Conservation (phyloP, 2,329 filamentous ascomycete genomes). For the Atkinsonella hypoxylon region DNA sequence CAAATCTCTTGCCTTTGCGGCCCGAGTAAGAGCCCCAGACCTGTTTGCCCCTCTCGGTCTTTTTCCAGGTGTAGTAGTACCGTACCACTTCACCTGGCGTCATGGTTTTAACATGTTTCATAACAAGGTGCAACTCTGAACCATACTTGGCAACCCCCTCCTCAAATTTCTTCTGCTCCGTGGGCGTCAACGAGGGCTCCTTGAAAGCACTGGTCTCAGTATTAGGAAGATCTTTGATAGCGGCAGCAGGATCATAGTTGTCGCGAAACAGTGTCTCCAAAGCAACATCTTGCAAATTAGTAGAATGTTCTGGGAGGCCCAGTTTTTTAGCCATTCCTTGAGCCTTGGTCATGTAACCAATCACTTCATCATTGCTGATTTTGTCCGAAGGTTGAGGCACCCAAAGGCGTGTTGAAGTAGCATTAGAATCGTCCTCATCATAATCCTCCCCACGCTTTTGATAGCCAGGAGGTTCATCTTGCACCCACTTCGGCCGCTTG, state of each 20-base stretch:
- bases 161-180: constrained; percentile 83
- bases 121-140: constrained; percentile 76
- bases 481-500: constrained; percentile 81
- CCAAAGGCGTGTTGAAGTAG: constrained; percentile 67
- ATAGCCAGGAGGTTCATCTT: constrained; percentile 84
- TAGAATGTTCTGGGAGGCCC: constrained; percentile 63
- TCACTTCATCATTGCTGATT: constrained; percentile 45
- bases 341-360: constrained; percentile 64
- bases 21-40: constrained; percentile 85
- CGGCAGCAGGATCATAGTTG: constrained; percentile 58
- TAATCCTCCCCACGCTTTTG: constrained; percentile 71
- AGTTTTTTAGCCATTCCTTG: constrained; percentile 52
- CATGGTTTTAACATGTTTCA: constrained; percentile 74
- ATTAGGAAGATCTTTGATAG: constrained; percentile 57
- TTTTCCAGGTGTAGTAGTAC: constrained; percentile 98
- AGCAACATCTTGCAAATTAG: constrained; percentile 80
- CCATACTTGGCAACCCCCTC: constrained; percentile 83
- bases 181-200: constrained; percentile 66
- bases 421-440: constrained; percentile 56
- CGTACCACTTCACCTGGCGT: constrained; percentile 72
- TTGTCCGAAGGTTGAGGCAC: constrained; percentile 53
- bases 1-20: constrained; percentile 82
- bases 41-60: constrained; percentile 70
- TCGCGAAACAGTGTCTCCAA: constrained; percentile 60
- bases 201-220: constrained; percentile 63